phyloP scores from a whole-genome alignment of 1,139 yeast genomes.

The Spencermartinsiella ligniputridi region DNA sequence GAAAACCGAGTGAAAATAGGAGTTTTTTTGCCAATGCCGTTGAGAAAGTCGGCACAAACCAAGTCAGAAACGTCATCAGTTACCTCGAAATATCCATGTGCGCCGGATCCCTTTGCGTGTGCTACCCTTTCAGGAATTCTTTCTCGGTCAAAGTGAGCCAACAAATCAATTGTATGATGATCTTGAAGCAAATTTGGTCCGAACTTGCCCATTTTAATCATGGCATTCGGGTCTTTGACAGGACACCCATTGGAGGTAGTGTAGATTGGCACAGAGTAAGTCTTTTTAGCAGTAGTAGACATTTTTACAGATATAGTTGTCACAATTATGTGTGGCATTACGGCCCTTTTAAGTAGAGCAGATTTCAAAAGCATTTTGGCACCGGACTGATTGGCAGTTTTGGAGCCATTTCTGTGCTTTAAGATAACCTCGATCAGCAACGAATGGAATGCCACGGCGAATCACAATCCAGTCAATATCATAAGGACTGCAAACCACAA shows the following conservation, averaged over 20 bases:
- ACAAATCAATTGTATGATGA: conserved; percentile 67
- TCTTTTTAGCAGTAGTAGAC: conserved; percentile 12
- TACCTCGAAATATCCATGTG: conserved; percentile 72
- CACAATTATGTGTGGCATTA: too few species aligned
- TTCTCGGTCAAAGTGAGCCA: conserved; percentile 84
- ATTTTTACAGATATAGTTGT: background rate
- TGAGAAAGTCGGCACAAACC: conserved; percentile 65
- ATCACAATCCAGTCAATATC: too few species aligned
- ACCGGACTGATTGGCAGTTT: too few species aligned
- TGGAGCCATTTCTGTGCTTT: too few species aligned
- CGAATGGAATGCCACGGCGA: too few species aligned
- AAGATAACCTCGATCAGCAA: too few species aligned
- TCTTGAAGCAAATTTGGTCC: conserved; percentile 80
- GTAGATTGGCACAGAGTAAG: conserved; percentile 34
- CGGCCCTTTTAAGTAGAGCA: too few species aligned
- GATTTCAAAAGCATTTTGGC: too few species aligned
- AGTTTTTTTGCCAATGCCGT: conserved; percentile 67
- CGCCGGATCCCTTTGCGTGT: conserved; percentile 89
- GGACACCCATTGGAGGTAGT: conserved; percentile 77
- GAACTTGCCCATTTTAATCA: conserved; percentile 67
- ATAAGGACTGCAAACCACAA: too few species aligned
- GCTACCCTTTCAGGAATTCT: conserved; percentile 88
- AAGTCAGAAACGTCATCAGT: conserved; percentile 79
- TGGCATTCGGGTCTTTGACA: conserved; percentile 58
- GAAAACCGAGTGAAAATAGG: conserved; percentile 72